Percentiles rank a stretch among this genome's conserved stretches.
Conservation (phyloP, 2,329 filamentous ascomycete species). For the Sphaerulina musiva region DNA sequence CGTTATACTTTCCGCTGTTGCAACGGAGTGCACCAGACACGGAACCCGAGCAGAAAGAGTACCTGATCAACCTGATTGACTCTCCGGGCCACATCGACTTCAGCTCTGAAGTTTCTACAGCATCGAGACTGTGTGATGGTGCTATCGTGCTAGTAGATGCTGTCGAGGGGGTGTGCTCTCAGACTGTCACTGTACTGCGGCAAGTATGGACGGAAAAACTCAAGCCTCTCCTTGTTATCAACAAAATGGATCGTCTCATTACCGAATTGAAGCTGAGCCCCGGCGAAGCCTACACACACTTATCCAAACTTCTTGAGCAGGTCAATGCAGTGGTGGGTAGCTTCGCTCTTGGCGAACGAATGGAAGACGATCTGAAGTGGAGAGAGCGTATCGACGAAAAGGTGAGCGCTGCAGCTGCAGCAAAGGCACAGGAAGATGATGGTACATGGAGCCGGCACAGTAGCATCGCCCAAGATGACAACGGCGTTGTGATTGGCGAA, state of each 20-base stretch:
- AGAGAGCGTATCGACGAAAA: slow-evolving; percentile 85
- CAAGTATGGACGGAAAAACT: slow-evolving; percentile 95
- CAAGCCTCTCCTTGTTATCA: slow-evolving; percentile 89
- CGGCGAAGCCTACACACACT: slow-evolving; percentile 77
- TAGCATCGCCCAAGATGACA: slow-evolving; percentile 47
- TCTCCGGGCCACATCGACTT: slow-evolving; percentile 98
- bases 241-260: slow-evolving; percentile 94
- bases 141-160: slow-evolving; percentile 92
- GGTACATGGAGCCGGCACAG: slow-evolving; percentile 39
- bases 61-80: slow-evolving; percentile 94
- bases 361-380: slow-evolving; percentile 98
- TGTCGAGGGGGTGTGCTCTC: slow-evolving; percentile 95
- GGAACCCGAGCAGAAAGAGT: slow-evolving; percentile 64
- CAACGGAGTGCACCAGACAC: slow-evolving; percentile 57
- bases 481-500: slow-evolving; percentile 43
- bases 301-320: slow-evolving; percentile 85
- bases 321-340: slow-evolving; percentile 96
- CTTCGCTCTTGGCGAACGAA: slow-evolving; percentile 95
- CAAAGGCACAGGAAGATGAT: slow-evolving; percentile 24
- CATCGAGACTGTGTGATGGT: slow-evolving; percentile 87
- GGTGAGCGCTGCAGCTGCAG: slow-evolving; percentile 58
- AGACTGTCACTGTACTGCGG: slow-evolving; percentile 91
- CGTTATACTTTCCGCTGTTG: slow-evolving; percentile 88
- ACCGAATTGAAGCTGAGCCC: slow-evolving; percentile 94
- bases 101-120: slow-evolving; percentile 94